Conservation (phyloP, 2,329 filamentous ascomycete species). For the Pleochaeta shiraiana region DNA sequence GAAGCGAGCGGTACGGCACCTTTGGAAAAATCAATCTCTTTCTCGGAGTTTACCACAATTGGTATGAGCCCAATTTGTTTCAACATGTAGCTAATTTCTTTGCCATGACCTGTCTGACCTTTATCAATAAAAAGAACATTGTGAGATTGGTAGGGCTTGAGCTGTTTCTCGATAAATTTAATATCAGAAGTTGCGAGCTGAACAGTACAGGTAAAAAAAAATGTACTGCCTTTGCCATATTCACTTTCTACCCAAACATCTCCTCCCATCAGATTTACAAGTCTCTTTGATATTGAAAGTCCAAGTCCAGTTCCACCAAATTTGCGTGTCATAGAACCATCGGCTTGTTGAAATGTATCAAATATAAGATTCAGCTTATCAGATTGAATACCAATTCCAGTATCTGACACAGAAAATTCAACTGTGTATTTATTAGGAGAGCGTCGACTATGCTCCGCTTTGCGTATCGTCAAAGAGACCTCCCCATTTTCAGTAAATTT, state of each 20-base stretch:
- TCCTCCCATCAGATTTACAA: slow-evolving; percentile 92
- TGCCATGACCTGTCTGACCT: slow-evolving; percentile 53
- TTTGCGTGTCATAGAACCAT: slow-evolving; percentile 87
- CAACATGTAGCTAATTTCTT: slow-evolving; percentile 60
- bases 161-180: slow-evolving; percentile 55
- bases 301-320: slow-evolving; percentile 91
- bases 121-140: slow-evolving; percentile 92
- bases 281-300: slow-evolving; percentile 80
- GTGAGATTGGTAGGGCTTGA: slow-evolving; percentile 80
- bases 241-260: slow-evolving; percentile 91
- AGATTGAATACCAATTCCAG: slow-evolving; percentile 85
- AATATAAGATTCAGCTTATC: slow-evolving; percentile 97
- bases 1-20: slow-evolving; percentile 26
- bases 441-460: slow-evolving; percentile 42
- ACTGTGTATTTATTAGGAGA: slow-evolving; percentile 66
- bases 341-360: slow-evolving; percentile 96
- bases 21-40: slow-evolving; percentile 34
- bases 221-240: slow-evolving; percentile 76
- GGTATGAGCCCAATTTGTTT: slow-evolving; percentile 59
- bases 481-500: slow-evolving; percentile 97
- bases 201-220: slow-evolving; percentile 91
- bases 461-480: slow-evolving; percentile 79
- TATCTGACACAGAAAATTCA: slow-evolving; percentile 90
- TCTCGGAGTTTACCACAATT: slow-evolving; percentile 63
- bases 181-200: slow-evolving; percentile 65